Conservation (phyloP, 108 stramenopile species). For the Bacterosira constricta region DNA sequence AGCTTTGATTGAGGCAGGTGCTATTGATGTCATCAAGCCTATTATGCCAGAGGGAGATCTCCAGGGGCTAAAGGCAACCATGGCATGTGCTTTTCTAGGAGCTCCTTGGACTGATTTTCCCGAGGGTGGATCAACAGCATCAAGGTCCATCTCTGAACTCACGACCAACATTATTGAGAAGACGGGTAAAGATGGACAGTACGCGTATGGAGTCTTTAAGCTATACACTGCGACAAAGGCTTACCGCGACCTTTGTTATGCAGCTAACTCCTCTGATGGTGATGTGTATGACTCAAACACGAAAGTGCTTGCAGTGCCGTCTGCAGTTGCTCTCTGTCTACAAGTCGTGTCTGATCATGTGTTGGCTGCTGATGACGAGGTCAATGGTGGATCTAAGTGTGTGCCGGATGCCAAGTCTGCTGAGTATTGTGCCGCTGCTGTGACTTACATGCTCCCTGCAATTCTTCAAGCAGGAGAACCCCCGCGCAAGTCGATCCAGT, state of each 20-base stretch:
- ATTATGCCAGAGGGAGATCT: constrained; percentile 90
- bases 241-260: constrained; percentile 73
- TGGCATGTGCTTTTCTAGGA: constrained; percentile 87
- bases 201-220: constrained; percentile 92
- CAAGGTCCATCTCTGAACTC: constrained; percentile 85
- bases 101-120: constrained; percentile 81
- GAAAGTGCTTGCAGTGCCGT: constrained; percentile 84
- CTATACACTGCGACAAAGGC: constrained; percentile 89
- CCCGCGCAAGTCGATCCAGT: constrained; percentile 79
- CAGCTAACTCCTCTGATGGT: constrained; percentile 60
- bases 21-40: constrained; percentile 87
- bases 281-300: constrained; percentile 58
- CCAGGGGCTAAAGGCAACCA: constrained; percentile 90
- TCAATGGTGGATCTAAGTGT: constrained; percentile 89
- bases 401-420: constrained; percentile 87
- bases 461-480: constrained; percentile 81
- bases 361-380: constrained; percentile 81
- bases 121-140: constrained; percentile 80
- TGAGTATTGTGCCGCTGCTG: constrained; percentile 75
- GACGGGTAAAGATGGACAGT: constrained; percentile 90
- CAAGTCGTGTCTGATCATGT: constrained; percentile 89
- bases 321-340: constrained; percentile 78
- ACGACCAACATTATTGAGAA: constrained; percentile 90
- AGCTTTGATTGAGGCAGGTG: constrained; percentile 76
- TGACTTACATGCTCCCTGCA: constrained; percentile 82